Conservation (phyloP, 495 filamentous ascomycete genomes). For the Podospora pseudoanserina region DNA sequence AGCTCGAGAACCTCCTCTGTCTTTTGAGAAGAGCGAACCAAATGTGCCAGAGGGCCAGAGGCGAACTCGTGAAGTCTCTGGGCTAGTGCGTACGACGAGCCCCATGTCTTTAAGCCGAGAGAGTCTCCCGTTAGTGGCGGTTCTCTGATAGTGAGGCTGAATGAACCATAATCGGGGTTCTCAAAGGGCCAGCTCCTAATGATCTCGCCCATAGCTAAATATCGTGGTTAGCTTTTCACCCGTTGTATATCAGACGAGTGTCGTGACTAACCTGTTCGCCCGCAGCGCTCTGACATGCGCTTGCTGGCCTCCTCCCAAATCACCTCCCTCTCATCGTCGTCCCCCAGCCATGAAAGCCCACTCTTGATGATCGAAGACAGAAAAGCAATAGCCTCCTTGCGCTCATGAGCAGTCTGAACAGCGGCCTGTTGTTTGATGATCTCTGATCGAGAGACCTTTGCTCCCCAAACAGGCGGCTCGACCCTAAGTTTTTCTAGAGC, state of each 20-base stretch:
- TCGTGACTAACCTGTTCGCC: constrained; percentile 48
- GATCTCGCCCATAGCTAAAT: constrained; percentile 71
- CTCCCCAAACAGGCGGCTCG: constrained; percentile 42
- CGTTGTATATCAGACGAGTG: neutral
- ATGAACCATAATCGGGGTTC: constrained; percentile 22
- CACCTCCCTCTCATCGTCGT: constrained; percentile 64
- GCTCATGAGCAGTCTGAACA: constrained; percentile 19
- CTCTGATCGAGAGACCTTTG: constrained; percentile 25
- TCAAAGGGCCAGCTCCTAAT: constrained; percentile 68
- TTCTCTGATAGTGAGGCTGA: constrained; percentile 72
- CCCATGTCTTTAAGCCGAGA: constrained; percentile 90
- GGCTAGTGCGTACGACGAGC: constrained; percentile 80
- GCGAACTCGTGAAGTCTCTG: constrained; percentile 58
- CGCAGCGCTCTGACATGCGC: constrained; percentile 78
- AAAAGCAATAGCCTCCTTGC: constrained; percentile 53
- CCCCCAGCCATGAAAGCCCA: constrained; percentile 67
- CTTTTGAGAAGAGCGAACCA: constrained; percentile 26
- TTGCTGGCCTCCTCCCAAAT: constrained; percentile 77
- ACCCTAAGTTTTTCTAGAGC: constrained; percentile 39
- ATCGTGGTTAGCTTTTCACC: constrained; percentile 4
- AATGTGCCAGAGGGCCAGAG: constrained; percentile 34
- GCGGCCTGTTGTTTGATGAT: constrained; percentile 32
- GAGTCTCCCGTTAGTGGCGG: constrained; percentile 83
- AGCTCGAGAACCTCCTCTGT: constrained; percentile 51
- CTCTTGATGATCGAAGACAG: constrained; percentile 75